These are phyloP conservation scores for Plasmodium cynomolgi DNA, from an alignment of 169 alveolate genomes.

Conservation along the genomic window DNA sequence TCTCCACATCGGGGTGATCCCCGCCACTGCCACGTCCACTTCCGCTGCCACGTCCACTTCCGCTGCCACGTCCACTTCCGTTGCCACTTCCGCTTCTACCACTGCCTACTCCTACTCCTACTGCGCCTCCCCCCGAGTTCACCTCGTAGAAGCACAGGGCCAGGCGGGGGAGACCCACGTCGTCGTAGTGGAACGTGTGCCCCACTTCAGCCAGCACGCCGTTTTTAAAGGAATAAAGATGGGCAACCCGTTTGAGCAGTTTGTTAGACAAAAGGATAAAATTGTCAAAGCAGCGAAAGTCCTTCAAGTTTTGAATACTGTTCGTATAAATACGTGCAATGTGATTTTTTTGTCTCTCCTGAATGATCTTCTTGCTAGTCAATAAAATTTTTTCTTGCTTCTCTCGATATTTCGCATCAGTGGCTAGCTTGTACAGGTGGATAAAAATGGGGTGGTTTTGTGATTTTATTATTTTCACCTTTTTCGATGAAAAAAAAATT, in stretches of 20 bases:
- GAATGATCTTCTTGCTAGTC: slow-evolving; percentile 41
- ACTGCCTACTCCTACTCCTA: background rate
- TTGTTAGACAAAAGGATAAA: slow-evolving; percentile 56
- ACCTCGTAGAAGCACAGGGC: slow-evolving; percentile 59
- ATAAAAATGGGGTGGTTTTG: slow-evolving; percentile 73
- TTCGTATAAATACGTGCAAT: slow-evolving; percentile 61
- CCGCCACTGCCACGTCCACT: no score
- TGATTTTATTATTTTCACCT: slow-evolving; percentile 72
- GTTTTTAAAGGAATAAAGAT: slow-evolving; percentile 54
- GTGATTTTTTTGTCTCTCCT: slow-evolving; percentile 60
- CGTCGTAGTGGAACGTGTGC: slow-evolving; percentile 56
- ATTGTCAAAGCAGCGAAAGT: slow-evolving; percentile 44
- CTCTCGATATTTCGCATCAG: slow-evolving; percentile 50
- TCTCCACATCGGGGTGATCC: background rate
- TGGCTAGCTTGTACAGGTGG: slow-evolving; percentile 71
- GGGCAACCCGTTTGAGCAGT: slow-evolving; percentile 29
- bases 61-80: no score
- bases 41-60: no score
- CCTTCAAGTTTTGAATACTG: slow-evolving; percentile 56
- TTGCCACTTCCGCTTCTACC: no score
- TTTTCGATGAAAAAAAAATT: slow-evolving; percentile 71
- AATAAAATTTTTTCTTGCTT: slow-evolving; percentile 52
- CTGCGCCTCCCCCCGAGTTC: background rate
- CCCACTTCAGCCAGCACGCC: slow-evolving; percentile 58
- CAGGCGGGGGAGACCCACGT: slow-evolving; percentile 50